Conservation (phyloP, 2,329 filamentous ascomycete genomes). For the Ceratocystis smalleyi region DNA sequence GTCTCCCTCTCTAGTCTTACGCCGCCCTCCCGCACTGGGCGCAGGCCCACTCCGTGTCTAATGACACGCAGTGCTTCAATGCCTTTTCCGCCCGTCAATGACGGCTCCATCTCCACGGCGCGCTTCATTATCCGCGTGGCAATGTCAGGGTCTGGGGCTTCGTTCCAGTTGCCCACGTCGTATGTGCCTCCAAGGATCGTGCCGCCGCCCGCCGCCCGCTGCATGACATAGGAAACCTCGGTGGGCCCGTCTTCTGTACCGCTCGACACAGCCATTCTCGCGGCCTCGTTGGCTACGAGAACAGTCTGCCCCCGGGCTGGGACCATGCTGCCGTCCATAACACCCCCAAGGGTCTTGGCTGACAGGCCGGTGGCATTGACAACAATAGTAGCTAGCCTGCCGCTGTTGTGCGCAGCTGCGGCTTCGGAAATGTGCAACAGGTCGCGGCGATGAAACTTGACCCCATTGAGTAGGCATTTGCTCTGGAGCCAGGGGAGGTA, state of each 20-base stretch:
- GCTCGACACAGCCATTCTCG: slow-evolving; percentile 52
- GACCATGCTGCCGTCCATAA: slow-evolving; percentile 55
- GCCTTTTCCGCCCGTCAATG: slow-evolving; percentile 48
- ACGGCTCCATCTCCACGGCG: slow-evolving; percentile 47
- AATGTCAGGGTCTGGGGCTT: slow-evolving; percentile 61
- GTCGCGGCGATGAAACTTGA: slow-evolving; percentile 46
- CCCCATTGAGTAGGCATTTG: slow-evolving; percentile 60
- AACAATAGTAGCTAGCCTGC: slow-evolving; percentile 33
- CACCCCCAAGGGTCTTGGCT: slow-evolving; percentile 62
- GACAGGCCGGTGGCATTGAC: slow-evolving; percentile 77
- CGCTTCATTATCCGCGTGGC: slow-evolving; percentile 73
- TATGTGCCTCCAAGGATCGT: slow-evolving; percentile 79
- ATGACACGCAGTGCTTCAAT: slow-evolving; percentile 60
- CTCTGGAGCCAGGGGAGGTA: slow-evolving; percentile 78
- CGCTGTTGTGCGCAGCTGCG: not conserved
- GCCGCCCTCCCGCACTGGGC: slow-evolving; percentile 59
- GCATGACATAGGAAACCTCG: slow-evolving; percentile 71
- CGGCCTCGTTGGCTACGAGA: slow-evolving; percentile 62
- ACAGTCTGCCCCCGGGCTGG: slow-evolving; percentile 75
- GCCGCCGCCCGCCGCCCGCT: slow-evolving; percentile 61
- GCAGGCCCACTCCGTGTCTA: slow-evolving; percentile 65
- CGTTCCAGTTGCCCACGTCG: slow-evolving; percentile 64
- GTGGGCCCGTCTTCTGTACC: slow-evolving; percentile 58
- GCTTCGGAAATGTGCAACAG: slow-evolving; percentile 63
- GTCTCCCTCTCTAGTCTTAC: slow-evolving; percentile 53